These are phyloP conservation scores for Populus nigra DNA, from an alignment of 345 rosid genomes.

Conservation along the genomic window DNA sequence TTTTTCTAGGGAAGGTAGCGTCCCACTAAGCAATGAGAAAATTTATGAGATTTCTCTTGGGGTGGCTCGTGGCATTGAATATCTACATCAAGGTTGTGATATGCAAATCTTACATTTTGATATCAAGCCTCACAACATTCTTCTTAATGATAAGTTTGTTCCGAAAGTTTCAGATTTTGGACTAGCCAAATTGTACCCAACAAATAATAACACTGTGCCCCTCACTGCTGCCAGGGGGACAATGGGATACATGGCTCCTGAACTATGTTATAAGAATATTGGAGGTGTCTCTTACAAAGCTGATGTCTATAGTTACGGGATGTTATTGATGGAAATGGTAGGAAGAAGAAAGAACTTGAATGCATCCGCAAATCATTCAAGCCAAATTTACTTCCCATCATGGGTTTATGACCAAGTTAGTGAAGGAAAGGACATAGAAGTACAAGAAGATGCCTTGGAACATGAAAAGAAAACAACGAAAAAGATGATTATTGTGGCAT, in stretches of 20 bases:
- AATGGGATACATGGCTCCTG: background rate
- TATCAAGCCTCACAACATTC: background rate
- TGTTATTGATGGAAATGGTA: background rate
- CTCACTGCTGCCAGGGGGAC: background rate
- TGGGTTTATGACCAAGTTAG: background rate
- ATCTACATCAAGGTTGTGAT: background rate
- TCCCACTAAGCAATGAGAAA: background rate
- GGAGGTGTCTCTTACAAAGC: background rate
- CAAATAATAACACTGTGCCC: background rate
- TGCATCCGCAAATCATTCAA: background rate
- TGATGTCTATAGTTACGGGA: background rate
- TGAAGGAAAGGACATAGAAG: background rate
- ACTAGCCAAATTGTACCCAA: background rate
- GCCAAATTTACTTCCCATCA: background rate
- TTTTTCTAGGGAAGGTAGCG: background rate
- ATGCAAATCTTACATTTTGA: background rate
- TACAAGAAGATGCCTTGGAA: background rate
- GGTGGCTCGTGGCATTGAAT: background rate
- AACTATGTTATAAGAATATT: no score
- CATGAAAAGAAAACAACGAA: background rate
- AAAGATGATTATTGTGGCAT: background rate
- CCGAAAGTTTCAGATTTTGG: background rate
- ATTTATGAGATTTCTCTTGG: background rate
- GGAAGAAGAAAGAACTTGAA: background rate
- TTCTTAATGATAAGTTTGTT: background rate